Evolutionary conservation across 345 rosid species (phyloP).

Genomic region (Lepidium sativum): DNA sequence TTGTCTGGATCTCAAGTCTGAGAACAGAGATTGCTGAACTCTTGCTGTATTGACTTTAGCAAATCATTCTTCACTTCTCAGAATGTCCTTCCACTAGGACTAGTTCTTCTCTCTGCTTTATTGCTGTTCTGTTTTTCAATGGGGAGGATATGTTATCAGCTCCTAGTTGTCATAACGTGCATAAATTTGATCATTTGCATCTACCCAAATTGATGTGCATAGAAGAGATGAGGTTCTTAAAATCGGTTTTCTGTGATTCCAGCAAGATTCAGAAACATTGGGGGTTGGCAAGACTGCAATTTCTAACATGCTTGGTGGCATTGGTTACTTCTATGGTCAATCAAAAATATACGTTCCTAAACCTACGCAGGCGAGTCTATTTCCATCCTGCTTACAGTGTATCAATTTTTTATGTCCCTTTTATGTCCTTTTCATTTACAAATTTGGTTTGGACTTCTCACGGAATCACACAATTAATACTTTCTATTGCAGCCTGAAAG

Average conservation of each 20-base stretch:
- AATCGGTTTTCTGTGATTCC: constrained; percentile 23
- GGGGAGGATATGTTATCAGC: constrained; percentile 1
- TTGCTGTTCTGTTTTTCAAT: background rate
- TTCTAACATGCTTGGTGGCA: constrained; percentile 88
- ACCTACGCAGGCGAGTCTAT: constrained; percentile 47
- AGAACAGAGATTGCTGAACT: background rate
- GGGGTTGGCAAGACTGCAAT: constrained; percentile 79
- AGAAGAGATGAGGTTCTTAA: constrained; percentile 7
- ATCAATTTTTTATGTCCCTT: background rate
- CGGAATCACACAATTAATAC: constrained; percentile 25
- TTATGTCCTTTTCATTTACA: background rate
- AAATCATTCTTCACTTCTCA: background rate
- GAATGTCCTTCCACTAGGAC: background rate
- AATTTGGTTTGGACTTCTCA: constrained; percentile 10
- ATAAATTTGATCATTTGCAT: background rate
- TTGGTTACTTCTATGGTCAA: constrained; percentile 94
- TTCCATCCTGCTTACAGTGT: constrained; percentile 7
- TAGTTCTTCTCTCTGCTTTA: background rate
- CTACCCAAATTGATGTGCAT: background rate
- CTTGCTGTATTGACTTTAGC: background rate
- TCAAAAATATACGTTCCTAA: constrained; percentile 60
- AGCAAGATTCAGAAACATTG: constrained; percentile 62
- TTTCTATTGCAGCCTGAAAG: constrained; percentile 50
- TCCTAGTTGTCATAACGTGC: constrained; percentile 1
- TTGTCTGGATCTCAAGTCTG: background rate